A percentile compares a stretch with the other conserved stretches of the same genome.
These are phyloP conservation scores for Physcomitrellopsis africana DNA, from an alignment of 225 moss, liverwort and hornwort genomes.

Conservation along the genomic window DNA sequence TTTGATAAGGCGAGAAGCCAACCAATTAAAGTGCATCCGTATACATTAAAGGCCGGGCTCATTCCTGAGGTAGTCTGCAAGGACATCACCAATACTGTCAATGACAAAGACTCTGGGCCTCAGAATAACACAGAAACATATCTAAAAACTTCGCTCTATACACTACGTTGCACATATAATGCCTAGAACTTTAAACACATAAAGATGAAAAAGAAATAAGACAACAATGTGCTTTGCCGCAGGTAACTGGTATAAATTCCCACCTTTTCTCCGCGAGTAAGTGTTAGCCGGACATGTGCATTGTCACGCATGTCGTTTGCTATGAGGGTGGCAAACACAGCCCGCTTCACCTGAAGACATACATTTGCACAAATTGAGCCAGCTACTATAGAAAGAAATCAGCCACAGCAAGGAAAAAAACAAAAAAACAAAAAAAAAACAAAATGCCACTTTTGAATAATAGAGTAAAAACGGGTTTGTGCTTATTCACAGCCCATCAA, in stretches of 20 bases:
- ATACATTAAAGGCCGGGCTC: conserved; percentile 65
- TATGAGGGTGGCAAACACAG: conserved; percentile 66
- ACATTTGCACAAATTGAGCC: neutral
- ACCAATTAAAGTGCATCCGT: conserved; percentile 68
- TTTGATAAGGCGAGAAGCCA: conserved; percentile 9
- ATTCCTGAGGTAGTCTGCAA: conserved; percentile 72
- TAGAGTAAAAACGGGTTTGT: neutral
- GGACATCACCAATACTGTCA: neutral
- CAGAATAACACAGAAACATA: neutral
- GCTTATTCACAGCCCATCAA: neutral
- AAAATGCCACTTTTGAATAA: neutral
- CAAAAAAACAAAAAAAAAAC: neutral
- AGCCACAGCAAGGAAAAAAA: neutral
- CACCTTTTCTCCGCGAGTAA: conserved; percentile 69
- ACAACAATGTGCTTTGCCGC: neutral
- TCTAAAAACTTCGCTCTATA: neutral
- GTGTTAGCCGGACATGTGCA: conserved; percentile 66
- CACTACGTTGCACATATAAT: neutral
- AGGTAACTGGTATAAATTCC: neutral
- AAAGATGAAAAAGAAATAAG: neutral
- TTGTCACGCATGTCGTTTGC: conserved; percentile 66
- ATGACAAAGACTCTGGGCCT: neutral
- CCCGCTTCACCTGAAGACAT: conserved; percentile 52
- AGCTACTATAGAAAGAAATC: neutral
- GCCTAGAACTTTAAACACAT: neutral